Evolutionary conservation across 1,284 basidiomycete species (phyloP), one percentile per base, ranked within the genome.

Genomic region (Caloboletus firmus): DNA sequence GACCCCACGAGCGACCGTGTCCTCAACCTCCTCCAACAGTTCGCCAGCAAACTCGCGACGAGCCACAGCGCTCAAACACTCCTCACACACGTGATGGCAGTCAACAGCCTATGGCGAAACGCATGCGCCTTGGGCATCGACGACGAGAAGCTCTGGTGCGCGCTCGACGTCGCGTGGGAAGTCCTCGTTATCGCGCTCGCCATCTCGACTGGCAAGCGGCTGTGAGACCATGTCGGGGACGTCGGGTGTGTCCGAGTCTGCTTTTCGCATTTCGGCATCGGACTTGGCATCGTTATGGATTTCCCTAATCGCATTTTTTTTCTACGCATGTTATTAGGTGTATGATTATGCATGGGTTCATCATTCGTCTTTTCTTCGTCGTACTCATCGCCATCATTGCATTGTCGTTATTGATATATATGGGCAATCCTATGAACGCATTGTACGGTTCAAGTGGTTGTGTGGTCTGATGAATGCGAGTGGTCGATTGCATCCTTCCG

Each of bases 81-180:
- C 32, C 69, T 78, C 52, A 56, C 64, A 6, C 73, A 74, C 53
- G 70, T 77, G 24, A 72, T 75, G 56, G 62, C 71, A 45, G 69
- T 80, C 48, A 76, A 82, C 56, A 81, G 81, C 1, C 67, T 87
- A 13, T 87, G 85, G 83, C 71, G 74, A 43, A 85, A 87, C 64
- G 76, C 76, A 4, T 79, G 77, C 55, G 77, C 78, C 2, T 70
- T 89, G n/a, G 84, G 84, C 26, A 75, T 88, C 48, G 74, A 76
- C 56, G 81, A 86, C 57, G 65, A 71, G 37, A 66, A 67, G 31
- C 72, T 86, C 10, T 88, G 83, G 80, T 72, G 72, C 30, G 74
- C 77, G 34, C 72, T 87, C 54, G 78, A 82, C 45, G 65, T 77
- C 32, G 78, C 80, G 10, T 89, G 84, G 85, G 77, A 76, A 56